Base-by-base conservation (phyloP, 768 basidiomycete species). In the Mycena polygramma region DNA sequence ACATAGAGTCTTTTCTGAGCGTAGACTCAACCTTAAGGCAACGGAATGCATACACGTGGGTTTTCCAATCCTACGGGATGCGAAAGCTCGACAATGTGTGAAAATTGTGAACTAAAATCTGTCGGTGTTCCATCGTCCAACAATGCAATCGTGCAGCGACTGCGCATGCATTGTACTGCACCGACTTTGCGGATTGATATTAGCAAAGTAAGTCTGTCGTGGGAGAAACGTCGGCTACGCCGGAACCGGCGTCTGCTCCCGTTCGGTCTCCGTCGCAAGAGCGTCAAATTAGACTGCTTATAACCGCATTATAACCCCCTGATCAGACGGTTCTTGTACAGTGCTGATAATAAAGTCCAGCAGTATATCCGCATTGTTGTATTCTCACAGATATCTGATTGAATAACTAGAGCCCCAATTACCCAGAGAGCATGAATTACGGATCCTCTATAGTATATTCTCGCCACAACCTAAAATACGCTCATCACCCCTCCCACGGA, bases 361-460 rank as follows among this genome's bases (percentile, higher is more conserved):
- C n/a, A n/a, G n/a, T n/a, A n/a, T n/a, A n/a, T n/a, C n/a, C n/a
- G n/a, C n/a, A n/a, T n/a, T n/a, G n/a, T n/a, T n/a, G n/a, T n/a
- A n/a, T n/a, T n/a, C n/a, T n/a, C n/a, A n/a, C n/a, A n/a, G n/a
- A n/a, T n/a, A n/a, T n/a, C n/a, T n/a, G n/a, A n/a, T n/a, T n/a
- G n/a, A n/a, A n/a, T n/a, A n/a, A n/a, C n/a, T n/a, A n/a, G n/a
- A n/a, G n/a, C n/a, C n/a, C n/a, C n/a, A n/a, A n/a, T n/a, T n/a
- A n/a, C n/a, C n/a, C n/a, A n/a, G n/a, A n/a, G n/a, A n/a, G 48
- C 20, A 49, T 49, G 48, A 49, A 49, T 49, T n/a, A 49, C 48
- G 48, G n/a, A 49, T n/a, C 48, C n/a, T 49, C 4, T 4, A 4
- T 11, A 22, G 48, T n/a, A 49, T 49, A 19, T 22, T 49, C 43